phyloP scores from a whole-genome alignment of 495 filamentous ascomycete genomes.

The Apiosordaria backusii region DNA sequence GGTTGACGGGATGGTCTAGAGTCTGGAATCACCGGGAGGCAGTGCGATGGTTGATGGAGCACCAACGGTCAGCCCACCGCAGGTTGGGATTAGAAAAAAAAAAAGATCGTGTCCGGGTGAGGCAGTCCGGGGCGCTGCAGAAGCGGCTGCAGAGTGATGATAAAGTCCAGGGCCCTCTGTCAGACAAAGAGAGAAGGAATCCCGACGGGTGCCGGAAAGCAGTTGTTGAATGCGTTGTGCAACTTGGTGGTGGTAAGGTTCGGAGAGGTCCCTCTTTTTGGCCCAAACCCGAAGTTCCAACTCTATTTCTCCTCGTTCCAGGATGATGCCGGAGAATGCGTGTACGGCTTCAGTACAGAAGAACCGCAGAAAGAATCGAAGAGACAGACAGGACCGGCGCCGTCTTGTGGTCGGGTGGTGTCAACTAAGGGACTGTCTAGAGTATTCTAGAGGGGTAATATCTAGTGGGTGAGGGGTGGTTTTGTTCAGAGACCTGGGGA shows the following conservation, averaged over 20 bases:
- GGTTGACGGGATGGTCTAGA: background rate
- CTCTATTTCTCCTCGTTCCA: background rate
- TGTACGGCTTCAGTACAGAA: background rate
- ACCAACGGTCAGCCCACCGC: background rate
- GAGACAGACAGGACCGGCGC: slow-evolving; percentile 12
- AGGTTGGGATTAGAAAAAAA: background rate
- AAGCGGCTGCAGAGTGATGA: slow-evolving; percentile 7
- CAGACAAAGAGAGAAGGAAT: slow-evolving; percentile 16
- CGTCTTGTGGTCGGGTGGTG: slow-evolving; percentile 4
- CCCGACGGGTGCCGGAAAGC: slow-evolving; percentile 19
- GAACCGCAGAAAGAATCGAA: background rate
- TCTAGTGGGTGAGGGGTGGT: background rate
- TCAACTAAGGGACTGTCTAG: background rate
- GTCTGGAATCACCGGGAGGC: background rate
- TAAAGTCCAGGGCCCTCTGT: background rate
- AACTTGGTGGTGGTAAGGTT: slow-evolving; percentile 4
- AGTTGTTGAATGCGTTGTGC: slow-evolving; percentile 15
- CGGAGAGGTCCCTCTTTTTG: slow-evolving; percentile 2
- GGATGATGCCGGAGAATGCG: background rate
- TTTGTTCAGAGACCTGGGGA: slow-evolving; percentile 3
- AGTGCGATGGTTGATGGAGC: background rate
- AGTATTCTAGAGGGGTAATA: background rate
- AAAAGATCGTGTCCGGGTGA: background rate
- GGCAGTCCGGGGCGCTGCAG: slow-evolving; percentile 11
- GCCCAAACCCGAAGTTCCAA: slow-evolving; percentile 2